Base-by-base conservation (phyloP, 176 grass and related monocot species). In the Paspalum notatum region DNA sequence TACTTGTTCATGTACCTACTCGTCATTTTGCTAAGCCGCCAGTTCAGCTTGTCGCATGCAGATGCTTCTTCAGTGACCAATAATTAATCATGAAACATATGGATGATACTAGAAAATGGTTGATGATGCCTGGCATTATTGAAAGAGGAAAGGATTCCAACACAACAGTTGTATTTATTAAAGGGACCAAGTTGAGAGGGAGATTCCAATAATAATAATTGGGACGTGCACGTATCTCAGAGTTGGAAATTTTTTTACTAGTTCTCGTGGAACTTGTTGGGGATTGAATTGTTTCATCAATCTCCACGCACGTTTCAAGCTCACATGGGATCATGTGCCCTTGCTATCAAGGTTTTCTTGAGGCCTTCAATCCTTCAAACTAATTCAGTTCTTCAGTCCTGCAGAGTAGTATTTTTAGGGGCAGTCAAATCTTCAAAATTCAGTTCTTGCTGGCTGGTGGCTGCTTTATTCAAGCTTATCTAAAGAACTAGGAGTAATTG, bases 111-210 rank as follows among this genome's bases (percentile, higher is more conserved):
- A 62, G 32, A 52, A 37, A 9, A 15, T 20, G 22, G 40, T 32
- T 44, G 5, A 62, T 27, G 18, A 32, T 32, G 14, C 12, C 53
- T 62, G 45, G 39, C 78, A 37, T 37, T 37, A 32, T 32, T 32
- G 32, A 32, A 32, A 32, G 32, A 32, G 1, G 44, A 75, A 76
- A 76, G 43, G n/a, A 20, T 76, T 75, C 71, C 16, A 82, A 21
- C 44, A 75, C 12, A 66, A 68, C n/a, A 49, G 11, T 54, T 21
- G 7, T 51, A 52, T 61, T 74, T 16, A 68, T 74, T 16, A 68
- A 50, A 15, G 16, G 21, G 61, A 12, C 18, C 71, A 87, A 82
- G 45, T 71, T 76, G 78, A 54, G 38, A 77, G 5, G 25, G 42
- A 87, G 53, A 12, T 68, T 51, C 42, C 42, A 9, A 25, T 44